phyloP scores from a whole-genome alignment of 2,329 filamentous ascomycete genomes.

The Paecilomyces dactylethromorphus region DNA sequence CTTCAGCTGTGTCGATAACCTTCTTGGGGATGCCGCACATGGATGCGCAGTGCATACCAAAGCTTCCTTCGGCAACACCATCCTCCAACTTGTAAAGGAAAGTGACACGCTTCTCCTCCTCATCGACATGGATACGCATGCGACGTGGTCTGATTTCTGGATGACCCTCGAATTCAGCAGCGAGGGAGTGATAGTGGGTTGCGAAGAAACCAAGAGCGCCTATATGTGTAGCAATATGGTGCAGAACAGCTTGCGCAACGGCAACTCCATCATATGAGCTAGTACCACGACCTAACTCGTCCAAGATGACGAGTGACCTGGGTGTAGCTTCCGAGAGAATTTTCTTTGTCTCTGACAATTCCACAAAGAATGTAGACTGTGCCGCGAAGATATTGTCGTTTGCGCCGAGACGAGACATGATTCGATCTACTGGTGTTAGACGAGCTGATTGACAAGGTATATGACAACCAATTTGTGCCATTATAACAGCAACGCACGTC shows the following conservation, averaged over 20 bases:
- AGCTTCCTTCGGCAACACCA: conserved; percentile 91
- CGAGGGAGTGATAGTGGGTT: conserved; percentile 92
- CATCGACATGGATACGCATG: conserved; percentile 94
- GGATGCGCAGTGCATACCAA: conserved; percentile 97
- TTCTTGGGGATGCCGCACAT: conserved; percentile 90
- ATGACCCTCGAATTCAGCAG: conserved; percentile 81
- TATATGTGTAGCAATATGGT: conserved; percentile 88
- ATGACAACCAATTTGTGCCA: conserved; percentile 93
- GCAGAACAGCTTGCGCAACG: conserved; percentile 93
- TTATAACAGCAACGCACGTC: conserved; percentile 93
- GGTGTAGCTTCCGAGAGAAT: conserved; percentile 91
- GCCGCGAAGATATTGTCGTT: conserved; percentile 99
- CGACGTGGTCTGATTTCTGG: conserved; percentile 79
- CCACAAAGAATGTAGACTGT: conserved; percentile 97
- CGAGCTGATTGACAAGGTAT: conserved; percentile 76
- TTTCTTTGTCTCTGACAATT: conserved; percentile 95
- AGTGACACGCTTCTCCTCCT: conserved; percentile 75
- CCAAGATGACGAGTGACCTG: conserved; percentile 89
- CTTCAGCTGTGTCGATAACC: conserved; percentile 80
- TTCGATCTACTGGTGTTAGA: conserved; percentile 87
- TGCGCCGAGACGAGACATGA: conserved; percentile 95
- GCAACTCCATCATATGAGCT: conserved; percentile 94
- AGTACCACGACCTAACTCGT: conserved; percentile 91
- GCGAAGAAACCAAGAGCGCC: conserved; percentile 95
- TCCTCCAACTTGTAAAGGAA: conserved; percentile 93